Evolutionary conservation across 2,329 filamentous ascomycete species (phyloP).

Genomic region (Fonsecaea nubica): DNA sequence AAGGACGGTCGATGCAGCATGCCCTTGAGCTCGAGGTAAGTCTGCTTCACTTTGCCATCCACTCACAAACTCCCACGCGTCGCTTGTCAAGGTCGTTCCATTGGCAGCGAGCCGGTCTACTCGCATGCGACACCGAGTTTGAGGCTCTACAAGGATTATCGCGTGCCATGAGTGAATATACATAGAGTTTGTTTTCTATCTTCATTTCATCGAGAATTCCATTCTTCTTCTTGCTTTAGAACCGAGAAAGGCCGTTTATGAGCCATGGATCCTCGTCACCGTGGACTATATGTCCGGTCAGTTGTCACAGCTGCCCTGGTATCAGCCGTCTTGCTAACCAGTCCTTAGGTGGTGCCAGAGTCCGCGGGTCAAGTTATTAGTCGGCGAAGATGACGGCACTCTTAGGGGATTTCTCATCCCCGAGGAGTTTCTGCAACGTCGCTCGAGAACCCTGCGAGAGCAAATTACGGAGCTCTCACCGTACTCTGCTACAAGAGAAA

Average conservation of each 20-base stretch:
- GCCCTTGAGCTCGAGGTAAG: neutral
- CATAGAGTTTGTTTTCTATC: neutral
- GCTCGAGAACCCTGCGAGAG: conserved; percentile 30
- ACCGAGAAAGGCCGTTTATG: neutral
- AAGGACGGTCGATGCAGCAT: neutral
- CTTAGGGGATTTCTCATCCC: conserved; percentile 20
- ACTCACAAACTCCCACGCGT: conserved; percentile 6
- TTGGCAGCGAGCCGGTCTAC: neutral
- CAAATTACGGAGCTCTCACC: neutral
- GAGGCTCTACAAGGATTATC: conserved; percentile 8
- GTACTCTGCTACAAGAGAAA: no score
- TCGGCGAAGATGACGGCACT: conserved; percentile 4
- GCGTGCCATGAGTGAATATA: neutral
- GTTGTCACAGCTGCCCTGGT: neutral
- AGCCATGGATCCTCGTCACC: conserved; percentile 19
- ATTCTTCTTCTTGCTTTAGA: neutral
- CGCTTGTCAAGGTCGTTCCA: neutral
- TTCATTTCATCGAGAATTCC: neutral
- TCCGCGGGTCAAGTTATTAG: conserved; percentile 21
- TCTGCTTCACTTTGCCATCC: conserved; percentile 11
- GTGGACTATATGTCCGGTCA: conserved; percentile 27
- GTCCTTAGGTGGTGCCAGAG: conserved; percentile 32
- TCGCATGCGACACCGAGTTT: neutral
- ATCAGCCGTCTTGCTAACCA: neutral
- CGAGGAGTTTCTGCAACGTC: conserved; percentile 28